Base-by-base conservation (phyloP, 192 early-diverging fungal genomes). In the Podila clonocystis region DNA sequence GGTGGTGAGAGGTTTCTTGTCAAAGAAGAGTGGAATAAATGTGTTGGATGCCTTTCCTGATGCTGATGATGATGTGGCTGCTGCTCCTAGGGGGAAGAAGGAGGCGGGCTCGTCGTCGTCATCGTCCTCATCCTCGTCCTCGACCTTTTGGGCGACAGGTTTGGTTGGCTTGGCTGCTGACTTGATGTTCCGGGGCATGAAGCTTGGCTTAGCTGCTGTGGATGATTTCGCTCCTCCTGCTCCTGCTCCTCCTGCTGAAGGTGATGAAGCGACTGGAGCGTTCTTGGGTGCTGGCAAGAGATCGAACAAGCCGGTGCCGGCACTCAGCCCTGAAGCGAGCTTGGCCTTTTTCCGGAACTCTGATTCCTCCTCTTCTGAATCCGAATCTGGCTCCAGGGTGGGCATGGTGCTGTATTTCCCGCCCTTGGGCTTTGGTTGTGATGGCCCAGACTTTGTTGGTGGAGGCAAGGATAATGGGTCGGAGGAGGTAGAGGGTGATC, bases 221-320 rank as follows among this genome's bases (percentile, higher is more conserved):
- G 64, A 30, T 20, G 59, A 17, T 19, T 60, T 60, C 24, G 26
- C 19, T 22, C 60, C 62, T 55, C 61, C 67, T 50, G 67, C 11
- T 26, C 30, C 31, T 30, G 48, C 24, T 49, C 38, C 22, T n/a
- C n/a, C n/a, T n/a, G n/a, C n/a, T 59, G 59, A 19, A 19, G 52
- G 8, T 55, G 38, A 33, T 34, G 59, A 49, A 22, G 58, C 33
- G 20, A 49, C 29, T 26, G 59, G 3, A 6, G 50, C 28, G 0
- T 66, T 68, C 62, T 80, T 80, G 19, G 77, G 77, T 50, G 77
- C 70, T 29, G 77, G 77, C 8, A 80, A 63, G 62, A 80, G 72
- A 5, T 70, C 77, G 28, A 80, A 80, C 19, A 80, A 48, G 24
- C 77, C 77, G 7, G 52, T 41, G 19, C 70, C 70, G 19, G 62